Conservation (phyloP, 73 alveolate species). For the Effrenium voratum region DNA sequence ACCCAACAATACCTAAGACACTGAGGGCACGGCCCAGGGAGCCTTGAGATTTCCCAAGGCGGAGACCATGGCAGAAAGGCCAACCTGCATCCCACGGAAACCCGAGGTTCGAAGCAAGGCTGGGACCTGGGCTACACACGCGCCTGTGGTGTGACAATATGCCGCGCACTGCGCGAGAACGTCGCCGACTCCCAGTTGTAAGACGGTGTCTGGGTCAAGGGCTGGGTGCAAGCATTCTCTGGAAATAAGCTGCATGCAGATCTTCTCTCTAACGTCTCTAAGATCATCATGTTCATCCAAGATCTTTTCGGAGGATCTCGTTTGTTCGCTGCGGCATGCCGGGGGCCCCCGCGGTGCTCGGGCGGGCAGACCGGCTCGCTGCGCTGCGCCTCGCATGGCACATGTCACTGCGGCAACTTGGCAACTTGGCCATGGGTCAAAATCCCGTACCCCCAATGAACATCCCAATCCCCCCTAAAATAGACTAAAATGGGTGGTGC, state of each 20-base stretch:
- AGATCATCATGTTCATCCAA: background rate
- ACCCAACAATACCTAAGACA: background rate
- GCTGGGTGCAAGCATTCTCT: background rate
- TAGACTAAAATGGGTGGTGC: too few relatives aligned
- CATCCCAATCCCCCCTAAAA: too few relatives aligned
- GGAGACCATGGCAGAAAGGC: conserved; percentile 33
- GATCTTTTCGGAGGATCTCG: too few relatives aligned
- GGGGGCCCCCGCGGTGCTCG: too few relatives aligned
- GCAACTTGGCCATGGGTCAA: too few relatives aligned
- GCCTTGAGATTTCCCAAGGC: conserved; percentile 51
- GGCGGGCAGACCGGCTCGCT: too few relatives aligned
- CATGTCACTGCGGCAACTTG: too few relatives aligned
- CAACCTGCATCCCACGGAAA: background rate
- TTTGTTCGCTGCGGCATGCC: too few relatives aligned
- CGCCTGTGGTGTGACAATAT: conserved; percentile 52
- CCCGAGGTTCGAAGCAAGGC: background rate
- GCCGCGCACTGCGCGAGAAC: conserved; percentile 72
- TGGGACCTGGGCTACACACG: background rate
- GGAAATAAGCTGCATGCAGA: background rate
- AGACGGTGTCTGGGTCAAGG: background rate
- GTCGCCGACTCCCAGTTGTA: background rate
- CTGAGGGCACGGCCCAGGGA: conserved; percentile 59
- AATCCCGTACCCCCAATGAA: too few relatives aligned
- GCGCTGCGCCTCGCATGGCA: too few relatives aligned
- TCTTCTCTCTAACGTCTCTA: background rate